Percentiles rank a stretch among this genome's conserved stretches.
phyloP scores from a whole-genome alignment of 768 basidiomycete species.

The Exsudoporus frostii region DNA sequence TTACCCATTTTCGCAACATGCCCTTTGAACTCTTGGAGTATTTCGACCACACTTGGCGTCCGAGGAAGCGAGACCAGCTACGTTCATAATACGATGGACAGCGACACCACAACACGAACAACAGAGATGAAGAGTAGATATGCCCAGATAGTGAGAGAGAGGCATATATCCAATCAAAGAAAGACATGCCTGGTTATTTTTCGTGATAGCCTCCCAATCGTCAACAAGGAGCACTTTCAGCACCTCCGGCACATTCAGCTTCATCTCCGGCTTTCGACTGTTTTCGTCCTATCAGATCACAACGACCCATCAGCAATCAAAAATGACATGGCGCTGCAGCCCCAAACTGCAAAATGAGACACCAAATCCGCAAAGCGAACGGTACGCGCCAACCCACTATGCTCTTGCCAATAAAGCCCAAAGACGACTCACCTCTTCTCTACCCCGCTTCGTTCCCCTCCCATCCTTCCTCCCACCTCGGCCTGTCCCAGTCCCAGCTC shows the following conservation, averaged over 20 bases:
- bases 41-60: constrained; percentile 68
- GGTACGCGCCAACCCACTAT: neutral
- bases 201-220: constrained; percentile 97
- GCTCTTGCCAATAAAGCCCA: neutral
- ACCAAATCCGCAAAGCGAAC: neutral
- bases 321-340: neutral
- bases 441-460: constrained; percentile 62
- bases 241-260: constrained; percentile 84
- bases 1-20: constrained; percentile 50
- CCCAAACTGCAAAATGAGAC: neutral
- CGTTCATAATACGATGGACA: neutral
- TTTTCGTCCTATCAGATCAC: constrained; percentile 59
- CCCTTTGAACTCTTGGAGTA: constrained; percentile 75
- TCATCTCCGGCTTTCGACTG: constrained; percentile 82
- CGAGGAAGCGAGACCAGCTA: constrained; percentile 86
- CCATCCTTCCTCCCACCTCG: constrained; percentile 54
- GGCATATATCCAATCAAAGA: neutral
- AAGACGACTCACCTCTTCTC: constrained; percentile 62
- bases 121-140: neutral
- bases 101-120: neutral
- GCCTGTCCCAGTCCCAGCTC: constrained; percentile 24
- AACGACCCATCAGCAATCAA: neutral
- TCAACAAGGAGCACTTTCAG: constrained; percentile 89
- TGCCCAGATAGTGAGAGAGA: neutral
- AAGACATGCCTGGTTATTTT: constrained; percentile 74